These are phyloP conservation scores for Aquilaria agallochum DNA, from an alignment of 441 rosid genomes.

Conservation along the genomic window DNA sequence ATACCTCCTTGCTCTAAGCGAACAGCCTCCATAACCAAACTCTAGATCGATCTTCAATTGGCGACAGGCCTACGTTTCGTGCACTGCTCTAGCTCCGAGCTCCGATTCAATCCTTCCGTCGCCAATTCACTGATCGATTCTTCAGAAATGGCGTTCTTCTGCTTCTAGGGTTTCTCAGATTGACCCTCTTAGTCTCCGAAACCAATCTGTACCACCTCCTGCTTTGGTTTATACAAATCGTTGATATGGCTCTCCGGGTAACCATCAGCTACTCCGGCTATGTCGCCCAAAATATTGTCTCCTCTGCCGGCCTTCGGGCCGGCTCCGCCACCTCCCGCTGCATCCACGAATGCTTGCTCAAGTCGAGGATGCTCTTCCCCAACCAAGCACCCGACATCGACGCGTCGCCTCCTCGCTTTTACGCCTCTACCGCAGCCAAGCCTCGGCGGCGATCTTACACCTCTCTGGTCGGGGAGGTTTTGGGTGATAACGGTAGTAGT, in stretches of 20 bases:
- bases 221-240: conserved; percentile 32
- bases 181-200: conserved; percentile 27
- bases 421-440: conserved; percentile 2
- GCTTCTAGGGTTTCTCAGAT: conserved; percentile 27
- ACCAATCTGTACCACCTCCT: conserved; percentile 46
- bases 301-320: conserved; percentile 44
- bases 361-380: conserved; percentile 40
- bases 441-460: conserved; percentile 21
- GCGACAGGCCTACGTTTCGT: conserved; percentile 3
- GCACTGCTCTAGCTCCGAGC: conserved; percentile 12
- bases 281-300: conserved; percentile 62
- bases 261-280: conserved; percentile 66
- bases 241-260: conserved; percentile 71
- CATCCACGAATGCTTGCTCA: conserved; percentile 47
- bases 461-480: conserved; percentile 43
- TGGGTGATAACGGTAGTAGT: conserved; percentile 36
- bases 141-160: conserved; percentile 34
- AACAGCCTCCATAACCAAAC: no score
- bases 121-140: conserved; percentile 24
- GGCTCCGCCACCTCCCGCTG: conserved; percentile 39
- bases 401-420: conserved; percentile 22
- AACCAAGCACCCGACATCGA: conserved; percentile 40
- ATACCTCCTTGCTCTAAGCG: neutral
- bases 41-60: no score
- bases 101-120: conserved; percentile 30